These are phyloP conservation scores for Peronospora farinosa DNA, from an alignment of 352 stramenopile genomes.

Conservation along the genomic window DNA sequence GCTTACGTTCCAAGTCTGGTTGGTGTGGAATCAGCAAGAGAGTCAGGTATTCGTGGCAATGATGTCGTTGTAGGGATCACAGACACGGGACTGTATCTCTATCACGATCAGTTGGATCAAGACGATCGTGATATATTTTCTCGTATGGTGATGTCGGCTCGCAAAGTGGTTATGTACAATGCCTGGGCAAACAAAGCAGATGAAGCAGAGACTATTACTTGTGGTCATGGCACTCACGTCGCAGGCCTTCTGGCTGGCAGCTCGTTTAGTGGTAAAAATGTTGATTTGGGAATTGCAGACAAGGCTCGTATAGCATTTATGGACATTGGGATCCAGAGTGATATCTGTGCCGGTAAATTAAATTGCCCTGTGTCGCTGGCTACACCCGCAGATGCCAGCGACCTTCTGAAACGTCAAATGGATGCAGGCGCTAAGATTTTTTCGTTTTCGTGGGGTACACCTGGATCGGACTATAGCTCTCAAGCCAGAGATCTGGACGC, in stretches of 20 bases:
- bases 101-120: conserved; percentile 83
- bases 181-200: conserved; percentile 59
- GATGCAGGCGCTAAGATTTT: conserved; percentile 68
- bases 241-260: conserved; percentile 71
- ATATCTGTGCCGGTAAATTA: conserved; percentile 37
- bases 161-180: conserved; percentile 80
- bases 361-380: conserved; percentile 52
- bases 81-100: conserved; percentile 72
- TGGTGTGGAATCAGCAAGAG: conserved; percentile 52
- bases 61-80: conserved; percentile 75
- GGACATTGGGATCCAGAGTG: conserved; percentile 72
- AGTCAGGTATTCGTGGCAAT: conserved; percentile 60
- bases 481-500: conserved; percentile 72
- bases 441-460: conserved; percentile 80
- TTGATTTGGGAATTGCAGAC: conserved; percentile 64
- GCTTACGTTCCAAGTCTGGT: conserved; percentile 53
- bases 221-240: conserved; percentile 87
- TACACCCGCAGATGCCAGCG: conserved; percentile 53
- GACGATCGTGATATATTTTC: conserved; percentile 43
- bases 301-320: conserved; percentile 87
- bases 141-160: conserved; percentile 32
- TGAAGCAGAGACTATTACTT: conserved; percentile 58
- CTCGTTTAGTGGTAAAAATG: conserved; percentile 51
- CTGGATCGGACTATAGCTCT: conserved; percentile 66
- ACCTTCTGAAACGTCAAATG: conserved; percentile 66